Conservation (phyloP, 352 stramenopile genomes). For the Phytophthora uliginosa region DNA sequence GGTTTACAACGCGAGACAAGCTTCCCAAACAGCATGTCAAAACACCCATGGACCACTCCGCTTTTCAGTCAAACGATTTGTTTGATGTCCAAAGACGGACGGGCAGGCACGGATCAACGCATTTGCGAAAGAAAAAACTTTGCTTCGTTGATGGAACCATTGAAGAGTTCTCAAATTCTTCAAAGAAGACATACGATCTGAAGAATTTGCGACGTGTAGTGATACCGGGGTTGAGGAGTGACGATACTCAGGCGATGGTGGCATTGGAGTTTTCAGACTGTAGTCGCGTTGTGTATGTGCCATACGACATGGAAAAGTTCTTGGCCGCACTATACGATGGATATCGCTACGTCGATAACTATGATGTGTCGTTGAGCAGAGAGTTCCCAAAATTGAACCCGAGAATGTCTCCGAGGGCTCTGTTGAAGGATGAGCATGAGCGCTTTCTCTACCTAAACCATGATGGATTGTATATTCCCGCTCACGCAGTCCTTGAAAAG, state of each 20-base stretch:
- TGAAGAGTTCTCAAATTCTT: slow-evolving; percentile 55
- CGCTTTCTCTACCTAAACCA: slow-evolving; percentile 65
- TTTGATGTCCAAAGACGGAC: slow-evolving; percentile 70
- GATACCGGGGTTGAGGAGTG: slow-evolving; percentile 35
- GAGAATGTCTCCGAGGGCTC: slow-evolving; percentile 56
- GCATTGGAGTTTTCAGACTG: slow-evolving; percentile 79
- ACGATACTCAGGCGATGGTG: slow-evolving; percentile 51
- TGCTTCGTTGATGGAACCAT: slow-evolving; percentile 63
- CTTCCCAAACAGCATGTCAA: slow-evolving; percentile 65
- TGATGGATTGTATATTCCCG: slow-evolving; percentile 70
- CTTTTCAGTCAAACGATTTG: slow-evolving; percentile 52
- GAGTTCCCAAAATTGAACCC: slow-evolving; percentile 80
- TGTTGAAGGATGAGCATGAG: slow-evolving; percentile 68
- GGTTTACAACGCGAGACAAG: slow-evolving; percentile 40
- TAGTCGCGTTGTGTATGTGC: slow-evolving; percentile 66
- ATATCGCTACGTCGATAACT: slow-evolving; percentile 71
- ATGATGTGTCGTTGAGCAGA: slow-evolving; percentile 63
- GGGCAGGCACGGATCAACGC: slow-evolving; percentile 65
- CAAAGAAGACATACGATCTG: slow-evolving; percentile 69
- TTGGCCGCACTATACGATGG: slow-evolving; percentile 78
- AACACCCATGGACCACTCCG: slow-evolving; percentile 45
- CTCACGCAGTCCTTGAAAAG: slow-evolving; percentile 60
- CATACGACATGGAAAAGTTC: slow-evolving; percentile 67
- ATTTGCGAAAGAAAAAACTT: slow-evolving; percentile 74
- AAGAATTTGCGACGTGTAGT: slow-evolving; percentile 67